These are phyloP conservation scores for Fonsecaea pedrosoi DNA, from an alignment of 2,329 filamentous ascomycete species.

Conservation along the genomic window DNA sequence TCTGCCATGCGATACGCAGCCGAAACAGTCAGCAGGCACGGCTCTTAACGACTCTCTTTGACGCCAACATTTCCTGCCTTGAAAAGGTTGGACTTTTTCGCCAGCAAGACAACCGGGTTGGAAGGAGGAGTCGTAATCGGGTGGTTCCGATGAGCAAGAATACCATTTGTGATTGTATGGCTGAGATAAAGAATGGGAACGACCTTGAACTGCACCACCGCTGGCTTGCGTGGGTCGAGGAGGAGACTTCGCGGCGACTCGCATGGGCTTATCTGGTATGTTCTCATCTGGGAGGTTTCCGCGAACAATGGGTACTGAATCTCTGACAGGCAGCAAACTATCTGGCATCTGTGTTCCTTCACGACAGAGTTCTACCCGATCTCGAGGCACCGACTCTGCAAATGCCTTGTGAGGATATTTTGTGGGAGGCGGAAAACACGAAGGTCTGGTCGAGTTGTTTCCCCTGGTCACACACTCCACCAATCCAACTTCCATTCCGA, in stretches of 20 bases:
- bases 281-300: background rate
- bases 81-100: conserved; percentile 1
- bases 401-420: conserved; percentile 7
- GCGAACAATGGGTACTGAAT: background rate
- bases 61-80: background rate
- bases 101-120: background rate
- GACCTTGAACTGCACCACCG: background rate
- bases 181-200: background rate
- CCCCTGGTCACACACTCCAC: conserved; percentile 1
- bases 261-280: conserved; percentile 10
- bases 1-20: conserved; percentile 5
- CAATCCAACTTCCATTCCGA: conserved; percentile 1
- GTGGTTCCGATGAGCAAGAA: background rate
- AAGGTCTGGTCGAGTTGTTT: background rate
- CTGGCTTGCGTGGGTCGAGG: background rate
- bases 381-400: background rate
- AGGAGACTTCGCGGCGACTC: conserved; percentile 1
- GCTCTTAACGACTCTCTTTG: conserved; percentile 2
- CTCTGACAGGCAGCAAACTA: conserved; percentile 1
- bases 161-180: background rate
- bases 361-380: background rate
- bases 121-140: background rate
- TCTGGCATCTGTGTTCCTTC: background rate
- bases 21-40: conserved; percentile 1
- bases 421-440: conserved; percentile 6